Evolutionary conservation across 495 filamentous ascomycete species (phyloP).

Genomic region (Xylaria nigripes): DNA sequence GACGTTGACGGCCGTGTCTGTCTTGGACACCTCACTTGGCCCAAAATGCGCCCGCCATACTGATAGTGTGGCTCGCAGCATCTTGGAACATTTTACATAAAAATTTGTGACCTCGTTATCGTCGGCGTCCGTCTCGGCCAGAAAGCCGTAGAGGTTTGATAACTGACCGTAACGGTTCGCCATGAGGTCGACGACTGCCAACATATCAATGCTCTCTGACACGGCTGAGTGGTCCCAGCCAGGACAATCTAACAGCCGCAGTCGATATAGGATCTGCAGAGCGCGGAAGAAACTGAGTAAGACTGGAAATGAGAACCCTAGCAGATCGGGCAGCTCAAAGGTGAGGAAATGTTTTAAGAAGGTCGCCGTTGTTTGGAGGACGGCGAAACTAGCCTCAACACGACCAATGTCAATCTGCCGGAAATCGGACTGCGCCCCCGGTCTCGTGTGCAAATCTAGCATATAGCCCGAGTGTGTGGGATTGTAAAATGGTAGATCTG

Average conservation of each 20-base stretch:
- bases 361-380: conserved; percentile 15
- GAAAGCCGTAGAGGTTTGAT: conserved; percentile 13
- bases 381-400: conserved; percentile 16
- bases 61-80: conserved; percentile 14
- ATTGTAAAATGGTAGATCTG: conserved; percentile 21
- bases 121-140: conserved; percentile 13
- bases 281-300: conserved; percentile 19
- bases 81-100: conserved; percentile 14
- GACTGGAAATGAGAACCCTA: conserved; percentile 16
- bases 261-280: conserved; percentile 21
- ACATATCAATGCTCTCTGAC: conserved; percentile 12
- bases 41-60: conserved; percentile 15
- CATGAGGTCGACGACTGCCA: conserved; percentile 8
- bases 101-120: conserved; percentile 11
- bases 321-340: conserved; percentile 9
- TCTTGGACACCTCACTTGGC: conserved; percentile 7
- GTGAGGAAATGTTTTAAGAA: conserved; percentile 21
- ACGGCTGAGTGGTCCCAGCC: conserved; percentile 17
- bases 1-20: neutral
- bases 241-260: conserved; percentile 18
- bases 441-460: neutral
- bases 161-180: conserved; percentile 13
- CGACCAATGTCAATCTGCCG: conserved; percentile 13
- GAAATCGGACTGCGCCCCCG: neutral
- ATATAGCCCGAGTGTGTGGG: conserved; percentile 11